Evolutionary conservation across 495 filamentous ascomycete genomes (phyloP).

Genomic region (Aspergillus avenaceus): DNA sequence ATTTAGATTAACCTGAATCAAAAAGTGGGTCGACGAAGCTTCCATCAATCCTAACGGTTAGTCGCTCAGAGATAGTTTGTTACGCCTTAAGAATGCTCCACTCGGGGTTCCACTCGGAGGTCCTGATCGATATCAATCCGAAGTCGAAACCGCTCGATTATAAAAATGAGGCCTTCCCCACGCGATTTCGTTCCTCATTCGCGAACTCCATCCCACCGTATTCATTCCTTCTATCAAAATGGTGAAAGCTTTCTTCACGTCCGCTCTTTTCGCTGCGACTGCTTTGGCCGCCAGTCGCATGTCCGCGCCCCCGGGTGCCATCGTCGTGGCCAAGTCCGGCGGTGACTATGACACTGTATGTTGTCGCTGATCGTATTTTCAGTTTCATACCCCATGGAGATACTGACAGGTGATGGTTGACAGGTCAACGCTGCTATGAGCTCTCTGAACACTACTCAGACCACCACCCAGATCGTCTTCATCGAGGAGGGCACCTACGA

Average conservation of each 20-base stretch:
- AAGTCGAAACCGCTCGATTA: not conserved
- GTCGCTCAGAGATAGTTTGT: constrained; percentile 8
- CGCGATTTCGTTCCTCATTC: not conserved
- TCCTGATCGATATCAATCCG: constrained; percentile 6
- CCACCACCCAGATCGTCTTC: constrained; percentile 56
- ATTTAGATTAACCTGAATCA: too few species aligned
- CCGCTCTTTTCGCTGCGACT: constrained; percentile 20
- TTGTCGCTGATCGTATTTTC: not conserved
- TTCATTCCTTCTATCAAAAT: constrained; percentile 1
- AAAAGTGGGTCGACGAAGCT: too few species aligned
- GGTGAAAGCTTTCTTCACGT: constrained; percentile 7
- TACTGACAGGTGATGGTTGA: not conserved
- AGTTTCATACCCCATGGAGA: not conserved
- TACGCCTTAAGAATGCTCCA: not conserved
- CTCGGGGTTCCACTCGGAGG: not conserved
- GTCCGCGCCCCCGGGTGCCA: constrained; percentile 45
- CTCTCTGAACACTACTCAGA: constrained; percentile 44
- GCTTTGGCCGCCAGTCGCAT: constrained; percentile 40
- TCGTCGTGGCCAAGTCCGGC: constrained; percentile 45
- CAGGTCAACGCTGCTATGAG: constrained; percentile 55
- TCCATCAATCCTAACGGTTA: too few species aligned
- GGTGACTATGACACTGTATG: constrained; percentile 35
- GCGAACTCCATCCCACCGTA: not conserved
- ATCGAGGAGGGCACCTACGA: constrained; percentile 53
- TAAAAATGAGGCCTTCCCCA: not conserved